phyloP scores from a whole-genome alignment of 257 asterid species.

The Hygrophila difformis region DNA sequence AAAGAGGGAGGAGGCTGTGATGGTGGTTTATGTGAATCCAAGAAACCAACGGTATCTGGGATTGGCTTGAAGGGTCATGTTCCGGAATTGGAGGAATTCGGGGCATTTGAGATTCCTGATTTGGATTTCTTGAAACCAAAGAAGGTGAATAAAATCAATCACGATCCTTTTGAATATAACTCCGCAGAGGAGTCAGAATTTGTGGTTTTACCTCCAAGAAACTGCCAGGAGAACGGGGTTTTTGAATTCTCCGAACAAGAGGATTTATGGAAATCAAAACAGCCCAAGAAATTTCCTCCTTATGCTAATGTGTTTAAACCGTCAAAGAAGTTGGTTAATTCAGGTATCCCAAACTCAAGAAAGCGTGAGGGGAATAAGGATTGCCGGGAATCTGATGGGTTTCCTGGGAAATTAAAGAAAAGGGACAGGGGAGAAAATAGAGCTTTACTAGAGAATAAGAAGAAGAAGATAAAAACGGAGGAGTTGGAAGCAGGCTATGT shows the following conservation, averaged over 20 bases:
- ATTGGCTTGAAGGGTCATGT: slow-evolving; percentile 30
- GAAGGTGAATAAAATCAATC: slow-evolving; percentile 20
- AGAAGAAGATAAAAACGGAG: slow-evolving; percentile 31
- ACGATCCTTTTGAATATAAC: slow-evolving; percentile 21
- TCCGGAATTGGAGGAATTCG: slow-evolving; percentile 24
- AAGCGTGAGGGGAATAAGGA: slow-evolving; percentile 17
- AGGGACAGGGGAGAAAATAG: slow-evolving; percentile 29
- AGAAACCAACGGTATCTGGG: slow-evolving; percentile 22
- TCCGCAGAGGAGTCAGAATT: slow-evolving; percentile 34
- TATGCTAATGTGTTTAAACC: slow-evolving; percentile 16
- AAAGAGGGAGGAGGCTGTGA: slow-evolving; percentile 9
- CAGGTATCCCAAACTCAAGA: slow-evolving; percentile 26
- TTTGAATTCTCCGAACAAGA: slow-evolving; percentile 37
- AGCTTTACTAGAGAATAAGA: slow-evolving; percentile 38
- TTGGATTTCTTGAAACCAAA: slow-evolving; percentile 15
- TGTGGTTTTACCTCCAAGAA: slow-evolving; percentile 30
- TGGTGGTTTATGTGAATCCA: slow-evolving; percentile 19
- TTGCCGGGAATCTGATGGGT: slow-evolving; percentile 20
- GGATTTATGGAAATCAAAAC: slow-evolving; percentile 38
- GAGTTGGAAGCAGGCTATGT: slow-evolving; percentile 25
- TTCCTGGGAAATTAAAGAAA: slow-evolving; percentile 30
- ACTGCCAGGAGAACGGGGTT: slow-evolving; percentile 23
- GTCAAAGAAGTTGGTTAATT: slow-evolving; percentile 15
- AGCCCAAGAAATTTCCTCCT: slow-evolving; percentile 32
- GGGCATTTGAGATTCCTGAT: slow-evolving; percentile 18